Evolutionary conservation across 257 asterid genomes (phyloP), one percentile per base, ranked within the genome.

Genomic region (Thymus quinquecostatus): DNA sequence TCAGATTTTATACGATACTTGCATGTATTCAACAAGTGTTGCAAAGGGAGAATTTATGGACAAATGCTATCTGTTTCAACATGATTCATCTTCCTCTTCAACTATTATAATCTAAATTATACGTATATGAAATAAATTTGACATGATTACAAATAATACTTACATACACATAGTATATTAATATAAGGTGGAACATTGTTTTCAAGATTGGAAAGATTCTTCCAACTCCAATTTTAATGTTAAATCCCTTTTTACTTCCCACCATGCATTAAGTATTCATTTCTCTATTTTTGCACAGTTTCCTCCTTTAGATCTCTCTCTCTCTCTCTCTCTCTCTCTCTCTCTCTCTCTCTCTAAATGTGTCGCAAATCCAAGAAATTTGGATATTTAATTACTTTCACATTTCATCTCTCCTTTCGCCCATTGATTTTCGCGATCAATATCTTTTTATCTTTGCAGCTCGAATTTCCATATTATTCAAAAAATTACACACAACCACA

Each of bases 181-280:
- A 28, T 29, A 47, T 47, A 13, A 32, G 70, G 57, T 12, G 40
- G 58, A 32, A 47, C 44, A 6, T 64, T 6, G 70, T 65, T 29
- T 47, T 65, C 43, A 47, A 64, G 43, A 64, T 64, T 14, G 55
- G 68, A 63, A 40, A 63, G 55, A 44, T 64, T 64, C 56, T 64
- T 64, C 57, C 69, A 44, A 10, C 56, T 44, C 44, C 41, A 29
- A 64, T 4, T 66, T 47, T 49, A 13, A 12, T 49, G 0, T 49
- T 33, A 0, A 27, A 33, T 43, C 5, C 27, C 32, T 66, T 8
- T 30, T 50, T 30, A 9, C 12, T 59, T 66, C 45, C 50, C 48
- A 40, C 69, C 70, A 68, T 48, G 60, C 63, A 30, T 50, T 60
- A 61, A 66, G 21, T 66, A 54, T 1, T 55, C 2, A 8, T 8